Base-by-base conservation (phyloP, 352 stramenopile species). In the Phytophthora podocarpi region DNA sequence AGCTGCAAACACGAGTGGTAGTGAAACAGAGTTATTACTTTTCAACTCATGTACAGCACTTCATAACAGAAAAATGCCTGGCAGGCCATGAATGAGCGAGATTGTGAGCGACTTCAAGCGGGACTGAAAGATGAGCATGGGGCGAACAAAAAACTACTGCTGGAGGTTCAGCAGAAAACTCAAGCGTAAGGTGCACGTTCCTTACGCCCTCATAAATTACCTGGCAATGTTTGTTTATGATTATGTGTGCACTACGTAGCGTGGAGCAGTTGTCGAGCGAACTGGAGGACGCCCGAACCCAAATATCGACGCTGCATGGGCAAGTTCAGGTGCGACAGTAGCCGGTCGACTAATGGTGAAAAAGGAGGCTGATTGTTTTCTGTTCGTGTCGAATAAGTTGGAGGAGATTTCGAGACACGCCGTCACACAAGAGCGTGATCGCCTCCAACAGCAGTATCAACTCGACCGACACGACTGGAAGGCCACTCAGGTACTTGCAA, bases 371-470 rank as follows among this genome's bases (percentile, higher is more conserved):
- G 42, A 30, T 20, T 28, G 36, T 42, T 28, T 15, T 23, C 5
- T 34, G 13, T 8, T 35, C 27, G 21, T 49, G 13, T 18, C 49
- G 30, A 5, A 12, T 21, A 35, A 89, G 76, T 59, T 87, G 28
- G 78, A 90, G 43, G 30, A 60, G n/a, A 66, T 87, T 41, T 70
- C 74, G 2, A 72, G 70, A 24, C 70, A 85, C 24, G 76, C 79
- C 5, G 21, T 82, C 3, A 54, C 43, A 1, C 58, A 86, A 49
- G 76, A 90, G 27, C 72, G 72, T 15, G 76, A 86, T 39, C 63
- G 71, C 4, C 43, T 77, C 0, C 72, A 78, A 12, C 50, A 74
- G n/a, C 63, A 84, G 10, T 70, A 75, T 31, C 37, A 40, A 18
- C 50, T 62, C 1, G 72, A 82, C 24, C 69, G 66, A n/a, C 58